A percentile compares a stretch with the other conserved stretches of the same genome.
These are phyloP conservation scores for Pythium chondricola DNA, from an alignment of 352 stramenopile species.

Conservation along the genomic window DNA sequence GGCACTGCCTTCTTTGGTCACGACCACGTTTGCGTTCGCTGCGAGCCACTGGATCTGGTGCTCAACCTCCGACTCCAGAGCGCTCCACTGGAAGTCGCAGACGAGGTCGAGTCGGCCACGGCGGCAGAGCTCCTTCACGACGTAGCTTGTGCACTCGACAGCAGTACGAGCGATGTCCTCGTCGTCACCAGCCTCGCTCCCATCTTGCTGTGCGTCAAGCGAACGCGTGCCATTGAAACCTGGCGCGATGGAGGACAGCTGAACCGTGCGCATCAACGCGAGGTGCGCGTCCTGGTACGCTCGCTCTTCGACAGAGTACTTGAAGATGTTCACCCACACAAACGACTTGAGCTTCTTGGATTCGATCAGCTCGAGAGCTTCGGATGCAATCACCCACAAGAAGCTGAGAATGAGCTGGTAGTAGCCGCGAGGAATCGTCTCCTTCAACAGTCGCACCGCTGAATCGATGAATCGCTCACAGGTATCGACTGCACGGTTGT, in stretches of 20 bases:
- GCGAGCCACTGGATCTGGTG: slow-evolving; percentile 70
- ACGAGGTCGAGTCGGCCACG: slow-evolving; percentile 62
- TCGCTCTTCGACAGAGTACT: slow-evolving; percentile 62
- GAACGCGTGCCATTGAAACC: slow-evolving; percentile 3
- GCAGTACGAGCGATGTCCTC: slow-evolving; percentile 28
- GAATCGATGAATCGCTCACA: slow-evolving; percentile 61
- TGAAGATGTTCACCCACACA: slow-evolving; percentile 81
- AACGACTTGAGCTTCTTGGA: slow-evolving; percentile 52
- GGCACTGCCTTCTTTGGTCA: slow-evolving; percentile 15
- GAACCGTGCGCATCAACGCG: slow-evolving; percentile 62
- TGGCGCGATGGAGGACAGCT: slow-evolving; percentile 26
- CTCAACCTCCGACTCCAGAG: slow-evolving; percentile 53
- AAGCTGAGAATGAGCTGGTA: slow-evolving; percentile 54
- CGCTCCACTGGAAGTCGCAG: slow-evolving; percentile 66
- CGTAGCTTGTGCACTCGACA: slow-evolving; percentile 60
- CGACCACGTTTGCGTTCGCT: slow-evolving; percentile 49
- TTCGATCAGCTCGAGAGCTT: slow-evolving; percentile 33
- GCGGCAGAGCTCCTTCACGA: slow-evolving; percentile 68
- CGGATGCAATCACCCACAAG: slow-evolving; percentile 57
- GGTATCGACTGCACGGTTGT: slow-evolving; percentile 9
- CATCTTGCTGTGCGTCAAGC: slow-evolving; percentile 4
- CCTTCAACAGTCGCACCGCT: slow-evolving; percentile 54
- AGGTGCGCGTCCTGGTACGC: slow-evolving; percentile 60
- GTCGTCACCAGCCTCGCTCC: slow-evolving; percentile 4
- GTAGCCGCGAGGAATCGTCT: slow-evolving; percentile 51